Conservation (phyloP, 2,329 filamentous ascomycete species). For the Pseudogymnoascus sp. region DNA sequence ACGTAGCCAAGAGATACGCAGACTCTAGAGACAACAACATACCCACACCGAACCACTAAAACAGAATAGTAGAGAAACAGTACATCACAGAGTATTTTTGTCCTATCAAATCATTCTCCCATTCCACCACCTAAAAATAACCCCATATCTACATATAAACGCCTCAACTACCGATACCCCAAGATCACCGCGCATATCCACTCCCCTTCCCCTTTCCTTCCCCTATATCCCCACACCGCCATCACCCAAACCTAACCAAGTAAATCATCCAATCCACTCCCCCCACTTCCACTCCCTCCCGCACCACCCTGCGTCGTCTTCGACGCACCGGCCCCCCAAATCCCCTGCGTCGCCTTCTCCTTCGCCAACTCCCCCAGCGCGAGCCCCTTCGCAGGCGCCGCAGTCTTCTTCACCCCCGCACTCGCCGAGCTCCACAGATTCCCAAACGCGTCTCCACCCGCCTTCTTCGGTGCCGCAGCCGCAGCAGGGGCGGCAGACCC, state of each 20-base stretch:
- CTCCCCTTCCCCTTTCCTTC: background rate
- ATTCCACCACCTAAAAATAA: background rate
- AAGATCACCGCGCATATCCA: background rate
- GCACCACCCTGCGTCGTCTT: slow-evolving; percentile 19
- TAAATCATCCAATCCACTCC: slow-evolving; percentile 36
- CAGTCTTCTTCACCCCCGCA: slow-evolving; percentile 65
- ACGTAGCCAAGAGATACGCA: too few species aligned
- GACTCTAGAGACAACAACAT: too few species aligned
- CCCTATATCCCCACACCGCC: too few species aligned
- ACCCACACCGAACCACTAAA: background rate
- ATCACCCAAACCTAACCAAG: slow-evolving; percentile 29
- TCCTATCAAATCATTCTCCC: background rate
- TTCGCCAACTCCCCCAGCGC: slow-evolving; percentile 94
- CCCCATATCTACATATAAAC: background rate
- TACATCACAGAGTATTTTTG: background rate
- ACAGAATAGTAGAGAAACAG: background rate
- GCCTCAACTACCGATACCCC: background rate
- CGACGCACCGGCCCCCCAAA: slow-evolving; percentile 70
- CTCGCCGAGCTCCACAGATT: slow-evolving; percentile 68
- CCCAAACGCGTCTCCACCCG: slow-evolving; percentile 75
- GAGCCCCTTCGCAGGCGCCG: slow-evolving; percentile 53
- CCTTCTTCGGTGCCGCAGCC: slow-evolving; percentile 39
- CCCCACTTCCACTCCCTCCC: background rate
- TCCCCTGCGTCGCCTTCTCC: slow-evolving; percentile 88
- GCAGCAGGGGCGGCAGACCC: slow-evolving; percentile 25